These are phyloP conservation scores for Datisca glomerata DNA, from an alignment of 306 rosid genomes.

Conservation along the genomic window DNA sequence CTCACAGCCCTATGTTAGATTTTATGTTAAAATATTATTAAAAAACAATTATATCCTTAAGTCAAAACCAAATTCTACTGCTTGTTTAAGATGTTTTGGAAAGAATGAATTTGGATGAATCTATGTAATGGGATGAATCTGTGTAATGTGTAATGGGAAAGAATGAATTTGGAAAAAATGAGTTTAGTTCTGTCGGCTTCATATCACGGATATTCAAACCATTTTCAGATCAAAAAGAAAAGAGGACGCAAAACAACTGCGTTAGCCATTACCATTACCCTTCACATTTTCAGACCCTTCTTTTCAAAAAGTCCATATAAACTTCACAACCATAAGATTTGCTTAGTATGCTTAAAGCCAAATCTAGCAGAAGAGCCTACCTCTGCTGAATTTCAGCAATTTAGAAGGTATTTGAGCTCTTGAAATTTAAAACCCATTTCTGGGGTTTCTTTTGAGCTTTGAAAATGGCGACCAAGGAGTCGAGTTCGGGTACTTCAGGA, in stretches of 20 bases:
- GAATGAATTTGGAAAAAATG: too few relatives aligned
- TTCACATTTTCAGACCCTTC: constrained; percentile 24
- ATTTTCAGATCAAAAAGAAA: constrained; percentile 25
- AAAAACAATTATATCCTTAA: too few relatives aligned
- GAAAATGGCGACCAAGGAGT: constrained; percentile 55
- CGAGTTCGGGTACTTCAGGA: constrained; percentile 52
- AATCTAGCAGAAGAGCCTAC: background rate
- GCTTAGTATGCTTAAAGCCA: background rate
- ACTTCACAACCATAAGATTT: background rate
- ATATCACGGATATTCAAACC: constrained; percentile 36
- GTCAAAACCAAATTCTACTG: too few relatives aligned
- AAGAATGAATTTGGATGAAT: too few relatives aligned
- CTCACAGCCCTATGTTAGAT: too few relatives aligned
- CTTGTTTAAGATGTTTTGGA: too few relatives aligned
- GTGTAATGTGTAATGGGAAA: too few relatives aligned
- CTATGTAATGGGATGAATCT: too few relatives aligned
- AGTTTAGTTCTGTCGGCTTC: too few relatives aligned
- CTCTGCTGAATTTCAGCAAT: background rate
- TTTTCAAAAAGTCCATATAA: constrained; percentile 16
- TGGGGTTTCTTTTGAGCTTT: constrained; percentile 7
- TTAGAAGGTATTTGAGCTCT: constrained; percentile 11
- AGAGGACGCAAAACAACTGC: constrained; percentile 9
- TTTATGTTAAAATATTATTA: too few relatives aligned
- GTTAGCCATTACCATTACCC: constrained; percentile 14
- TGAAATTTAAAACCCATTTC: constrained; percentile 4